Percentiles rank a stretch among this genome's conserved stretches.
Conservation (phyloP, 2,329 filamentous ascomycete species). For the Basipetospora chlamydospora region DNA sequence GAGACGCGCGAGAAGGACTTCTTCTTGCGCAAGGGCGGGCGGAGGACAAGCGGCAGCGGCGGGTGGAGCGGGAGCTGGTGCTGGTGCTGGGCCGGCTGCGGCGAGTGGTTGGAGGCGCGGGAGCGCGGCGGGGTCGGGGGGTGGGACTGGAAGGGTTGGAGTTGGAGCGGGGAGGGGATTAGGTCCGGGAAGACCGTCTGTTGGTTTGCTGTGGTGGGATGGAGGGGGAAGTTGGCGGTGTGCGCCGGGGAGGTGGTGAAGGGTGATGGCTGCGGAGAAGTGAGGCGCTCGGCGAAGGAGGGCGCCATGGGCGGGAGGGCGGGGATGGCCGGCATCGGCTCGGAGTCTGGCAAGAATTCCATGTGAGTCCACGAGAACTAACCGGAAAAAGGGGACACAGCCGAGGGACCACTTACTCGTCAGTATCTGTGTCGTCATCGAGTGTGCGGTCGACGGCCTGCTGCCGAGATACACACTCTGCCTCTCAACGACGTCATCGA, state of each 20-base stretch:
- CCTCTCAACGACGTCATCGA: slow-evolving; percentile 44
- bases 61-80: slow-evolving; percentile 28
- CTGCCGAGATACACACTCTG: slow-evolving; percentile 42
- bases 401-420: slow-evolving; percentile 13
- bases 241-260: background rate
- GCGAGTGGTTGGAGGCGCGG: slow-evolving; percentile 4
- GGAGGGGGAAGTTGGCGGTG: too few relatives aligned
- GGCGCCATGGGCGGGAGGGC: slow-evolving; percentile 40
- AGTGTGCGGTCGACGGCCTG: slow-evolving; percentile 36
- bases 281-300: slow-evolving; percentile 42
- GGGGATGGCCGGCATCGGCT: slow-evolving; percentile 40
- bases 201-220: slow-evolving; percentile 4
- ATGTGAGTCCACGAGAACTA: background rate
- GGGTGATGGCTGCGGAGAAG: slow-evolving; percentile 13
- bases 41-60: slow-evolving; percentile 41
- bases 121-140: slow-evolving; percentile 6
- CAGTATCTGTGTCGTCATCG: slow-evolving; percentile 13
- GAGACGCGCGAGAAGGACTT: slow-evolving; percentile 51
- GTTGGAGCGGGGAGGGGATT: background rate
- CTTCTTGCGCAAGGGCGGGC: slow-evolving; percentile 49
- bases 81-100: background rate
- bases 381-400: background rate
- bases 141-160: slow-evolving; percentile 7
- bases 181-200: too few relatives aligned
- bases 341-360: slow-evolving; percentile 21